phyloP scores from a whole-genome alignment of 164 flowering plant genomes.

The Buxus sempervirens region DNA sequence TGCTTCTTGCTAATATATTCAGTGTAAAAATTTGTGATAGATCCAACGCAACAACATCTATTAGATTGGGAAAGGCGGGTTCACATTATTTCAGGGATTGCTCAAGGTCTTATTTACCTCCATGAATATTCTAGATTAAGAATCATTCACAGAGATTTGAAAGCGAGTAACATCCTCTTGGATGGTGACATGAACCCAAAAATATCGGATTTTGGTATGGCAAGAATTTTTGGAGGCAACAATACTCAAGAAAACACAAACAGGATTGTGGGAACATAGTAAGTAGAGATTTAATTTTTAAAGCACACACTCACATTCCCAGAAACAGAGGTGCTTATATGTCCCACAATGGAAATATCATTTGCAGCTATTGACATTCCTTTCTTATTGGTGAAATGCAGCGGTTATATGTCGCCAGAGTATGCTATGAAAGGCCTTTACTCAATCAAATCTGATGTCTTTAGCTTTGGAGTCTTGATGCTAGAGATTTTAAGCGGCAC shows the following conservation, averaged over 20 bases:
- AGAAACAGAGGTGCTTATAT: too few relatives aligned
- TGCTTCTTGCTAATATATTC: too few relatives aligned
- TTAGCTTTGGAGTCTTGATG: too few relatives aligned
- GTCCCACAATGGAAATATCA: too few relatives aligned
- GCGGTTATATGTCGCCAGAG: too few relatives aligned
- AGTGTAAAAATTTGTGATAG: not conserved
- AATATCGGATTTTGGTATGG: conserved; percentile 26
- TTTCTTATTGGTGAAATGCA: too few relatives aligned
- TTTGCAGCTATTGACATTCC: too few relatives aligned
- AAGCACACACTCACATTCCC: too few relatives aligned
- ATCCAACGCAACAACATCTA: conserved; percentile 7
- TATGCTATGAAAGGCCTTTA: too few relatives aligned
- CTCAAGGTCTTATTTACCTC: conserved; percentile 25
- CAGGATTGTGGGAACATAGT: not conserved
- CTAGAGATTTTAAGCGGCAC: too few relatives aligned
- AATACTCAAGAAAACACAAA: not conserved
- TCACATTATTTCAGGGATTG: conserved; percentile 19
- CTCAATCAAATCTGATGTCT: too few relatives aligned
- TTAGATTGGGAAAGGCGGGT: conserved; percentile 16
- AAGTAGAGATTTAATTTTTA: too few relatives aligned
- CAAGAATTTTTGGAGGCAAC: conserved; percentile 22
- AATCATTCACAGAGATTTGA: conserved; percentile 24
- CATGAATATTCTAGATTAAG: conserved; percentile 19
- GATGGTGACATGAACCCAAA: conserved; percentile 21
- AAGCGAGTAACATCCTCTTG: conserved; percentile 23